Evolutionary conservation across 441 rosid species (phyloP).

Genomic region (Gossypium gossypioides): DNA sequence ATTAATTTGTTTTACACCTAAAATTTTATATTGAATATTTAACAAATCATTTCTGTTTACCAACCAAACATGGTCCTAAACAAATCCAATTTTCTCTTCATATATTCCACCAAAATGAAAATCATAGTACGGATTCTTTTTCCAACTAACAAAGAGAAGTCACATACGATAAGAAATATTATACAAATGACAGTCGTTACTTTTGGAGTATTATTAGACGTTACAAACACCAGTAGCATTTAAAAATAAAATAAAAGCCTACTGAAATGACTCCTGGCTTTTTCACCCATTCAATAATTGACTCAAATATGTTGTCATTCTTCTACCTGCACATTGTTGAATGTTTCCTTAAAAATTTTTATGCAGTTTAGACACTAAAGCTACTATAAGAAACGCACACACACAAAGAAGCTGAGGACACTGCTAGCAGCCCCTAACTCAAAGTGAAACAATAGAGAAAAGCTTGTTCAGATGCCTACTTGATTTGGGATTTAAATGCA

Average conservation of each 20-base stretch:
- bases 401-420: neutral
- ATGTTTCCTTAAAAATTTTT: neutral
- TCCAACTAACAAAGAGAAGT: neutral
- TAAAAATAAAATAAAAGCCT: neutral
- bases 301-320: neutral
- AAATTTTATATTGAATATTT: neutral
- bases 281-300: neutral
- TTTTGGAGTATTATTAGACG: neutral
- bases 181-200: neutral
- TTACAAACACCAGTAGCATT: neutral
- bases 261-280: neutral
- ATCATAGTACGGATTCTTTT: no score
- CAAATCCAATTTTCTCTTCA: neutral
- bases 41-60: neutral
- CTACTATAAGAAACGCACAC: neutral
- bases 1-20: neutral
- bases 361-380: neutral
- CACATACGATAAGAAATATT: neutral
- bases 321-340: slow-evolving; percentile 4
- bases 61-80: neutral
- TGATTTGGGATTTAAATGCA: neutral
- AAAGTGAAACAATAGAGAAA: neutral
- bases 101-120: neutral
- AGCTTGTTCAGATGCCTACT: neutral
- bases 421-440: neutral